These are phyloP conservation scores for Chenopodium formosanum DNA, from an alignment of 148 eudicot genomes.

Conservation along the genomic window DNA sequence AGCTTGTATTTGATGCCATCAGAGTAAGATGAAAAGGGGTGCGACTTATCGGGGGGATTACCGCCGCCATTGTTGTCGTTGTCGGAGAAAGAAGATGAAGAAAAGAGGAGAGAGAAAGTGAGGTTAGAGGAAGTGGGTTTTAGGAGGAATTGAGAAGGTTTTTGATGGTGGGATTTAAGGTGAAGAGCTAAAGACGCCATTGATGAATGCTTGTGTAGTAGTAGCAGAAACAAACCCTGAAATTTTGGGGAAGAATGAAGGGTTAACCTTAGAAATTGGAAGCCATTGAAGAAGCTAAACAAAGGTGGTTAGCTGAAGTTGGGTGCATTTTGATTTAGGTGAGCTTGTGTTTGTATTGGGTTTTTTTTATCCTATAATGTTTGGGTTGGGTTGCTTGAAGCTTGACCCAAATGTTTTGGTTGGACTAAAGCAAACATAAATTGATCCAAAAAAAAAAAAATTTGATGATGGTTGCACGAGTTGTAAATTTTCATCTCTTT, in stretches of 20 bases:
- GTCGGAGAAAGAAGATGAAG: slow-evolving; percentile 41
- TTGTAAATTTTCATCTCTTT: no score
- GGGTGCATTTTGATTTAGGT: neutral
- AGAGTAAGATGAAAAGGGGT: slow-evolving; percentile 26
- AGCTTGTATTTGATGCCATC: slow-evolving; percentile 50
- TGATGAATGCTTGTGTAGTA: slow-evolving; percentile 5
- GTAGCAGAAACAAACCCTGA: slow-evolving; percentile 5
- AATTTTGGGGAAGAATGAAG: neutral
- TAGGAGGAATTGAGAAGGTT: slow-evolving; percentile 17
- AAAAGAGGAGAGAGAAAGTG: slow-evolving; percentile 35
- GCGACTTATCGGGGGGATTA: slow-evolving; percentile 5
- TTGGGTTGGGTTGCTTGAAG: no score
- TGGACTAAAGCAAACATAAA: no score
- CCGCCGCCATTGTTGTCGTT: slow-evolving; percentile 15
- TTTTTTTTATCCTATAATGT: no score
- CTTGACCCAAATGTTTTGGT: no score
- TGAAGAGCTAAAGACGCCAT: slow-evolving; percentile 60
- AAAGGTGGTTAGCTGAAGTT: neutral
- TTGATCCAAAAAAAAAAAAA: no score
- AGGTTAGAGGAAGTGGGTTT: neutral
- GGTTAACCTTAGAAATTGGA: slow-evolving; percentile 20
- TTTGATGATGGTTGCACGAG: no score
- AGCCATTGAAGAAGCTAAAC: slow-evolving; percentile 12
- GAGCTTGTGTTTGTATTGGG: neutral
- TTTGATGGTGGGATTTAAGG: slow-evolving; percentile 30